These are phyloP conservation scores for Comarum palustre DNA, from an alignment of 306 rosid species.

Conservation along the genomic window DNA sequence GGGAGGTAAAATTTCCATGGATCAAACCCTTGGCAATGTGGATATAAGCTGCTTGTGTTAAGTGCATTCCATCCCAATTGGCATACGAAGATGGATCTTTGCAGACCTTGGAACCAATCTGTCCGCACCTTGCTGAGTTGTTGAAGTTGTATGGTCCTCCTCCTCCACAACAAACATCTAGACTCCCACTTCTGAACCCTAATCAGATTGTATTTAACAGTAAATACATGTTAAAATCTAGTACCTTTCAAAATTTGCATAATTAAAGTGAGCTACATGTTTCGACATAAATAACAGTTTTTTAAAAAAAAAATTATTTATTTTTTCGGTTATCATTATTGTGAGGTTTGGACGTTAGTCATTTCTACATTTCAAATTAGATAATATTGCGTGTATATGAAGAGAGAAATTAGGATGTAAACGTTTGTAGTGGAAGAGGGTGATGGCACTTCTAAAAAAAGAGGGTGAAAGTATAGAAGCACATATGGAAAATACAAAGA, in stretches of 20 bases:
- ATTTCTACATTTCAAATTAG: neutral
- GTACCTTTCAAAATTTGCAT: neutral
- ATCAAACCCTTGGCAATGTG: slow-evolving; percentile 43
- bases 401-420: no score
- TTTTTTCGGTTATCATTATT: no score
- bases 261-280: neutral
- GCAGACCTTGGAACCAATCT: slow-evolving; percentile 41
- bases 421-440: no score
- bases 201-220: no score
- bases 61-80: slow-evolving; percentile 73
- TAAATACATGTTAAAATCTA: slow-evolving; percentile 24
- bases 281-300: no score
- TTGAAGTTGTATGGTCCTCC: slow-evolving; percentile 72
- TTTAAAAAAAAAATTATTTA: no score
- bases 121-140: slow-evolving; percentile 54
- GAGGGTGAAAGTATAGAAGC: neutral
- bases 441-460: no score
- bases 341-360: no score
- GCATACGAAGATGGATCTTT: slow-evolving; percentile 37
- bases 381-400: neutral
- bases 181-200: no score
- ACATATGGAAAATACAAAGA: neutral
- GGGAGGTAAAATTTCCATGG: slow-evolving; percentile 43
- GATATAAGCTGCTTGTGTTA: slow-evolving; percentile 61
- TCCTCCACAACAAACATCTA: slow-evolving; percentile 39